Percentiles rank a stretch among this genome's conserved stretches.
phyloP scores from a whole-genome alignment of 2,329 filamentous ascomycete species.

The Pestalotiopsis sp. region DNA sequence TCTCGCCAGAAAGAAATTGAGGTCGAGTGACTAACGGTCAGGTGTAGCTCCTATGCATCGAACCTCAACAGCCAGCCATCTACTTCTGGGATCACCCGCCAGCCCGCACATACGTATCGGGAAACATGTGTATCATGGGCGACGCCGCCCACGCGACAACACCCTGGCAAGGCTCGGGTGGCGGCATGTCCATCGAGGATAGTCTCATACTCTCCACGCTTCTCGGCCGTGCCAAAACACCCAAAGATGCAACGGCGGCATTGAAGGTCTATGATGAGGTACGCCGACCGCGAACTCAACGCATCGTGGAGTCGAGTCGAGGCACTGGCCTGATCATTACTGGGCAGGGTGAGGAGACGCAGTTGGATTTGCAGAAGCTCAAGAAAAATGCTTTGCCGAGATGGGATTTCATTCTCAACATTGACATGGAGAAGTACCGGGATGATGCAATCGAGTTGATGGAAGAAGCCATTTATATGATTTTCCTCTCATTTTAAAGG shows the following conservation, averaged over 20 bases:
- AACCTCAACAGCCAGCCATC: slow-evolving; percentile 19
- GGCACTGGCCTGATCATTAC: background rate
- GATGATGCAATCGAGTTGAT: background rate
- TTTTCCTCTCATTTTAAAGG: background rate
- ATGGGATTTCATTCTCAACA: slow-evolving; percentile 8
- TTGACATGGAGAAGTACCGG: background rate
- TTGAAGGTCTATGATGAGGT: background rate
- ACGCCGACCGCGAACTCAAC: background rate
- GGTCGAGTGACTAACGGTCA: background rate
- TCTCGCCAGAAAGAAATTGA: too few species aligned
- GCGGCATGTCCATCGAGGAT: slow-evolving; percentile 9
- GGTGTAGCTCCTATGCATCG: slow-evolving; percentile 20
- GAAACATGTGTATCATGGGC: background rate
- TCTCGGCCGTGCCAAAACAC: slow-evolving; percentile 15
- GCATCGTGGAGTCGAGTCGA: background rate
- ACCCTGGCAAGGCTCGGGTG: slow-evolving; percentile 6
- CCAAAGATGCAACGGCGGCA: slow-evolving; percentile 15
- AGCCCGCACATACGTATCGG: background rate
- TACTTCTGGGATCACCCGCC: slow-evolving; percentile 27
- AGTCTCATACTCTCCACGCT: slow-evolving; percentile 15
- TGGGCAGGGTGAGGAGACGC: slow-evolving; percentile 1
- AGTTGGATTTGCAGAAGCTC: background rate
- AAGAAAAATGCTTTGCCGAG: background rate
- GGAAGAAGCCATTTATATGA: background rate
- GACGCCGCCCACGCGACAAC: slow-evolving; percentile 9